Base-by-base conservation (phyloP, 2,329 filamentous ascomycete species). In the Berkeleyomyces basicola region DNA sequence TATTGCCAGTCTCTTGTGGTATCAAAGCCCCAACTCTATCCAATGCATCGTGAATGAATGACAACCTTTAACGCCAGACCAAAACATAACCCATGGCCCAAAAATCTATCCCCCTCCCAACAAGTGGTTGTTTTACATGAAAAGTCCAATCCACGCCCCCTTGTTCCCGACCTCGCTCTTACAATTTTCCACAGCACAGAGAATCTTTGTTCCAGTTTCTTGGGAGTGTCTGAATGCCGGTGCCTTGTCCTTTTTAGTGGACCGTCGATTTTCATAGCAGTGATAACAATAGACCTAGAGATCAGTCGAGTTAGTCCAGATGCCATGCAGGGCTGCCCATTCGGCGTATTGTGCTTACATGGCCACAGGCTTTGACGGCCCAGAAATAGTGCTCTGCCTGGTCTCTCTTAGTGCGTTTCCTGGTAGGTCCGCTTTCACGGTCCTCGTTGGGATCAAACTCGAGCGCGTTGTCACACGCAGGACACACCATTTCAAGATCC, bases 281-380 rank as follows among this genome's bases (percentile, higher is more conserved):
- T 75, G 74, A 64, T 78, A 78, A 71, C 83, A 86, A 69, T 83
- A 86, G 11, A 85, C 82, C 82, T 85, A 49, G 9, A 7, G 23
- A 23, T 23, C 16, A 39, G 7, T 42, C 40, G 47, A n/a, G n/a
- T 16, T 16, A 59, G 58, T 36, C 7, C 39, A 23, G 7, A 7
- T 23, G 44, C 14, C 7, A 47, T 9, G 7, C 23, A 6, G 7
- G 23, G 44, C n/a, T 47, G 44, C n/a, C 44, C 44, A 42, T 43
- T 66, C 66, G 57, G 7, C 23, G 4, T 44, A n/a, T n/a, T 37
- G 72, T 37, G 72, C 78, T 70, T 80, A 97, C 93, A 75, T 99
- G 93, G 67, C 93, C 93, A 71, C 93, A 99, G 60, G 80, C 80
- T 73, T 91, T 96, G 43, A 93, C 79, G 0, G 93, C 86, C 90